A percentile compares a stretch with the other conserved stretches of the same genome.
Conservation (phyloP, 192 early-diverging fungal species). For the Backusella tarrabulga region DNA sequence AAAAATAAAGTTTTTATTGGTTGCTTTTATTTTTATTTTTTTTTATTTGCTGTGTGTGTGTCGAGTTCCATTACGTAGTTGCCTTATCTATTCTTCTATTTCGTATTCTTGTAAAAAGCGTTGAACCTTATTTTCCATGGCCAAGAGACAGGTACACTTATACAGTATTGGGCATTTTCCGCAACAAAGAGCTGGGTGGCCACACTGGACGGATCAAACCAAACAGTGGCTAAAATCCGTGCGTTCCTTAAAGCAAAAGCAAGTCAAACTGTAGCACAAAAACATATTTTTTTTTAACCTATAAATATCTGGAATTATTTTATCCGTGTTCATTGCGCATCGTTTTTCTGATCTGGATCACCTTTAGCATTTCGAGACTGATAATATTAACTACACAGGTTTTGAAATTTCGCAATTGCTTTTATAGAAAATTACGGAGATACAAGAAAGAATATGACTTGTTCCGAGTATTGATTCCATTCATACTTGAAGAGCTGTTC, state of each 20-base stretch:
- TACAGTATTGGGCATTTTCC: background rate
- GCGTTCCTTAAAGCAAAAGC: background rate
- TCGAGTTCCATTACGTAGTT: no score
- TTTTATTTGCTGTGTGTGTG: background rate
- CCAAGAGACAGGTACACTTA: background rate
- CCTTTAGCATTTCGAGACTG: no score
- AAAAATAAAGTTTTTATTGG: background rate
- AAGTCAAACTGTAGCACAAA: background rate
- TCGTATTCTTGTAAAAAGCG: background rate
- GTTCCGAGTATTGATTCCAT: background rate
- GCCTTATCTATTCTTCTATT: background rate
- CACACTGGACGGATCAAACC: background rate
- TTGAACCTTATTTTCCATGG: background rate
- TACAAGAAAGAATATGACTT: no score
- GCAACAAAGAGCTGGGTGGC: background rate
- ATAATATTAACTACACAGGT: no score
- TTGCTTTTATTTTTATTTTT: background rate
- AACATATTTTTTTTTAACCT: background rate
- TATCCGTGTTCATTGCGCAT: background rate
- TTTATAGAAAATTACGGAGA: no score
- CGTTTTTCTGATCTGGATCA: background rate
- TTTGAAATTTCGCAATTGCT: no score
- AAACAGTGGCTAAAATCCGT: background rate
- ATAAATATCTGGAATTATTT: background rate
- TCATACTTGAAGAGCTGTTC: no score